These are phyloP conservation scores for Bisporella sp. DNA, from an alignment of 2,329 filamentous ascomycete genomes.

Conservation along the genomic window DNA sequence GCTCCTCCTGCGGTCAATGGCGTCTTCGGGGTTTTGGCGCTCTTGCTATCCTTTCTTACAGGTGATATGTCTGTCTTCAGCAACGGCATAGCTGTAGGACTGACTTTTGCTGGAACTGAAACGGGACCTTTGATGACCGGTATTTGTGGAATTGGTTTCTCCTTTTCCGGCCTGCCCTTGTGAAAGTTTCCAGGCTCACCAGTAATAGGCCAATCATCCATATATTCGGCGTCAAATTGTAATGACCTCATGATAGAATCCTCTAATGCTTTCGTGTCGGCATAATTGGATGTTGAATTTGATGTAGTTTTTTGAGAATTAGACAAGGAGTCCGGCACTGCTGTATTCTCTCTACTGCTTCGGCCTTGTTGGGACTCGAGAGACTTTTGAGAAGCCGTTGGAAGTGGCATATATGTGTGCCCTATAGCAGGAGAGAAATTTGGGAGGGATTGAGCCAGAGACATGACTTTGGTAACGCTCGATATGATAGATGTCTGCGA, in stretches of 20 bases:
- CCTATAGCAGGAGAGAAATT: constrained; percentile 46
- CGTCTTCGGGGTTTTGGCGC: constrained; percentile 26
- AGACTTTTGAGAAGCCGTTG: constrained; percentile 12
- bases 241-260: constrained; percentile 52
- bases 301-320: constrained; percentile 15
- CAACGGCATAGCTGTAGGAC: constrained; percentile 11
- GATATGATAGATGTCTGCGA: constrained; percentile 16
- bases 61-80: constrained; percentile 22
- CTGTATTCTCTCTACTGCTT: constrained; percentile 32
- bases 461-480: constrained; percentile 26
- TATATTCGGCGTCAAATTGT: constrained; percentile 55
- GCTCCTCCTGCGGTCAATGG: constrained; percentile 18
- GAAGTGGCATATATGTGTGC: constrained; percentile 26
- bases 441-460: constrained; percentile 25
- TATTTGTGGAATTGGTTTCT: constrained; percentile 14
- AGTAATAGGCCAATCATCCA: constrained; percentile 63
- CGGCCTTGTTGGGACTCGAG: constrained; percentile 20
- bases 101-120: constrained; percentile 8
- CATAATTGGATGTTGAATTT: constrained; percentile 3
- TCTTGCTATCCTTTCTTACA: constrained; percentile 22
- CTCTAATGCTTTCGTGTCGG: constrained; percentile 33
- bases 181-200: constrained; percentile 60
- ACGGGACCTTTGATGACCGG: constrained; percentile 11
- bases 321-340: constrained; percentile 34
- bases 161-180: constrained; percentile 41